Evolutionary conservation across 108 stramenopile species (phyloP).

Genomic region (Skeletonema grethae): DNA sequence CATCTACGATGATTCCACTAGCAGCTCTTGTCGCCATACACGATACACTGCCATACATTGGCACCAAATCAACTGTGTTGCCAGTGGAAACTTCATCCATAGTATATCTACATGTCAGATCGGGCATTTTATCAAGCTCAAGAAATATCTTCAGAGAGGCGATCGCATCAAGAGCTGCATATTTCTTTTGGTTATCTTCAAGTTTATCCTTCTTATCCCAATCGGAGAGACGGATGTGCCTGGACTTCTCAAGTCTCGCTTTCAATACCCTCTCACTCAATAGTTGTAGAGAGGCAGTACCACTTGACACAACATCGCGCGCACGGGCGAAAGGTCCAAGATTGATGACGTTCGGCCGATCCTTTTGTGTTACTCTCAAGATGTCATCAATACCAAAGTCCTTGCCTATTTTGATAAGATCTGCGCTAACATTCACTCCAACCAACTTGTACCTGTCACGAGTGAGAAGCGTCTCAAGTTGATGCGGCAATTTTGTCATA

Average conservation of each 20-base stretch:
- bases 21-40: constrained; percentile 43
- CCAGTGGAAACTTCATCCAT: constrained; percentile 14
- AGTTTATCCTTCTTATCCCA: constrained; percentile 38
- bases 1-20: constrained; percentile 17
- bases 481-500: too few species aligned
- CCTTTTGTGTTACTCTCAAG: constrained; percentile 4
- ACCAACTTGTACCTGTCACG: too few species aligned
- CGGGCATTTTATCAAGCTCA: constrained; percentile 20
- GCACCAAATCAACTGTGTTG: constrained; percentile 27
- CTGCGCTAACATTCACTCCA: too few species aligned
- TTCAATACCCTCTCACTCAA: constrained; percentile 15
- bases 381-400: constrained; percentile 25
- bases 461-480: too few species aligned
- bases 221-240: constrained; percentile 25
- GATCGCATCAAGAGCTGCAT: constrained; percentile 58
- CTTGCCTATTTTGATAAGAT: constrained; percentile 4
- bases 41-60: constrained; percentile 24
- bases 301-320: constrained; percentile 37
- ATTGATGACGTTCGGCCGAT: constrained; percentile 14
- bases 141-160: constrained; percentile 26
- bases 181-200: constrained; percentile 23
- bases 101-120: constrained; percentile 23
- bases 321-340: constrained; percentile 29
- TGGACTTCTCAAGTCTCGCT: constrained; percentile 15
- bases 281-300: constrained; percentile 7